These are phyloP conservation scores for Karstenula rhodostoma DNA, from an alignment of 2,329 filamentous ascomycete genomes.

Conservation along the genomic window DNA sequence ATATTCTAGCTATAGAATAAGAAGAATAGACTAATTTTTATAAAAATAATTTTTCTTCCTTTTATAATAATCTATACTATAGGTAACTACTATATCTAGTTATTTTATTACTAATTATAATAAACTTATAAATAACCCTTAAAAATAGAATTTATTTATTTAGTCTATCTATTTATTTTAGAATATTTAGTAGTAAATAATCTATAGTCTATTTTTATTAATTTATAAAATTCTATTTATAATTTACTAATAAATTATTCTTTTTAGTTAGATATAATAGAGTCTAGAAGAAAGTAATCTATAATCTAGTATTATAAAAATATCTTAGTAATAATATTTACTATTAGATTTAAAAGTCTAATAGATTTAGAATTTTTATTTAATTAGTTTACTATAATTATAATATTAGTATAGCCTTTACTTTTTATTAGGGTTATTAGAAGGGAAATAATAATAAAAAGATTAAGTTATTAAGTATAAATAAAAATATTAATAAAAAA, in stretches of 20 bases:
- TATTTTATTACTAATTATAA: constrained; percentile 10
- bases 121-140: constrained; percentile 10
- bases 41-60: constrained; percentile 2
- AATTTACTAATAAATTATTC: constrained; percentile 6
- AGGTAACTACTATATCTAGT: constrained; percentile 5
- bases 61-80: constrained; percentile 8
- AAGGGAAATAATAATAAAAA: too few species aligned
- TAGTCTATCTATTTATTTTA: constrained; percentile 10
- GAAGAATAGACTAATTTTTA: neutral
- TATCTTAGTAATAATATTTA: neutral
- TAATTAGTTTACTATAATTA: neutral
- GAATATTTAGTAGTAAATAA: constrained; percentile 11
- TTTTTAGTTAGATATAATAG: constrained; percentile 8
- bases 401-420: neutral
- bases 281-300: constrained; percentile 4
- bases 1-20: neutral
- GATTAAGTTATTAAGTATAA: too few species aligned
- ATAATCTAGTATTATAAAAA: constrained; percentile 1
- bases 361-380: constrained; percentile 4
- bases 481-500: too few species aligned
- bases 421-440: neutral
- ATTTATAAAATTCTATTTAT: constrained; percentile 1
- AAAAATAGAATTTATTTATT: constrained; percentile 6
- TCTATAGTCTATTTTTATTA: constrained; percentile 7
- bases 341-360: neutral